These are phyloP conservation scores for Podospora fimiseda DNA, from an alignment of 495 filamentous ascomycete species.

Conservation along the genomic window DNA sequence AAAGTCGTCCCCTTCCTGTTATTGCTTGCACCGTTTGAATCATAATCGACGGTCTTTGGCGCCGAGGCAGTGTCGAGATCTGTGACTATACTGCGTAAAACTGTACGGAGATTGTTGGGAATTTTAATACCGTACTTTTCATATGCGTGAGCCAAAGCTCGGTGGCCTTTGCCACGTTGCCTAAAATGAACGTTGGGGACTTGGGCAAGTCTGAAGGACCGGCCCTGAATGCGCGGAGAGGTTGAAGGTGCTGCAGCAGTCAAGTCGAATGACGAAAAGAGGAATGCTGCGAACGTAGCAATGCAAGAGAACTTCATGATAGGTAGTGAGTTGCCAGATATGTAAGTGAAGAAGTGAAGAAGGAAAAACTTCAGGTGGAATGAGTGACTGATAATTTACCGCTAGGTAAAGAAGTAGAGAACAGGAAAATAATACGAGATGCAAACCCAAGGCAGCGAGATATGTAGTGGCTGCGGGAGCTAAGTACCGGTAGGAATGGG, in stretches of 20 bases:
- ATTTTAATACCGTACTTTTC: slow-evolving; percentile 34
- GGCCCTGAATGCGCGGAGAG: slow-evolving; percentile 31
- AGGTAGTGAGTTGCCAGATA: not conserved
- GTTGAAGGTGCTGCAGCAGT: slow-evolving; percentile 16
- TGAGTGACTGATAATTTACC: not conserved
- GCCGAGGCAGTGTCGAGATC: slow-evolving; percentile 24
- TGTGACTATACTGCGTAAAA: slow-evolving; percentile 23
- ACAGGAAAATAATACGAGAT: not conserved
- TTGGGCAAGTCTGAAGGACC: slow-evolving; percentile 36
- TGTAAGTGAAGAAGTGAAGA: slow-evolving; percentile 5
- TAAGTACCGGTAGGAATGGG: not conserved
- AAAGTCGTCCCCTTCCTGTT: slow-evolving; percentile 8
- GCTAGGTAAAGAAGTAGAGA: not conserved
- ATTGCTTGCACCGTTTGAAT: slow-evolving; percentile 20
- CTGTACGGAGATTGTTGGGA: slow-evolving; percentile 24
- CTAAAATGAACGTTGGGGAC: slow-evolving; percentile 34
- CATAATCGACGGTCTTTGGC: slow-evolving; percentile 5
- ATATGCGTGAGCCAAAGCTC: slow-evolving; percentile 38
- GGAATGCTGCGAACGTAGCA: slow-evolving; percentile 22
- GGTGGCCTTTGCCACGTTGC: slow-evolving; percentile 30
- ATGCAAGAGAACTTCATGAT: slow-evolving; percentile 23
- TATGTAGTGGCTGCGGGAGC: too few species aligned
- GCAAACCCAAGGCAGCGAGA: not conserved
- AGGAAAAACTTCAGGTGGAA: too few species aligned
- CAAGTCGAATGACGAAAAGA: slow-evolving; percentile 11